These are phyloP conservation scores for Platanus orientalis DNA, from an alignment of 164 flowering plant species.

Conservation along the genomic window DNA sequence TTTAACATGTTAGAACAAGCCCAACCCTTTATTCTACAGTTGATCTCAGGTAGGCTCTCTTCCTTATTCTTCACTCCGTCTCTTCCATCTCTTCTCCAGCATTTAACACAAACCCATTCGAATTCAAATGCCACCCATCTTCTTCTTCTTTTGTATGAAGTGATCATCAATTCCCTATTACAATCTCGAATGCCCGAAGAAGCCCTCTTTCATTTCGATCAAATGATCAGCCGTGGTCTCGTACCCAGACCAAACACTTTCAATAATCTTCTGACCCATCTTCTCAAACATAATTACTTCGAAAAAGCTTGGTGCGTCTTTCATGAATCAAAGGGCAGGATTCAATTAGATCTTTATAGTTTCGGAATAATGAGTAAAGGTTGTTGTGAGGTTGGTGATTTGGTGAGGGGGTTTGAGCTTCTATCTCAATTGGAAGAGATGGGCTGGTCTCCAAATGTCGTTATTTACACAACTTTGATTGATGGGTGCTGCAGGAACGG, in stretches of 20 bases:
- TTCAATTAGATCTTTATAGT: constrained; percentile 44
- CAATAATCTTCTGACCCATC: constrained; percentile 34
- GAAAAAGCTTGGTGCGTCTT: constrained; percentile 46
- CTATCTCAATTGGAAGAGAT: constrained; percentile 29
- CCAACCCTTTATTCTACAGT: constrained; percentile 36
- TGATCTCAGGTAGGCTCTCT: constrained; percentile 35
- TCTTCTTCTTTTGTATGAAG: constrained; percentile 26
- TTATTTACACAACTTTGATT: constrained; percentile 63
- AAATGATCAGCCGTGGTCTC: constrained; percentile 36
- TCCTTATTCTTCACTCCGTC: constrained; percentile 26
- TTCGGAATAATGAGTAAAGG: constrained; percentile 69
- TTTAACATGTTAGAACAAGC: constrained; percentile 33
- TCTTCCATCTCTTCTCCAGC: constrained; percentile 36
- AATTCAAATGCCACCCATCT: neutral
- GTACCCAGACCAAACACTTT: constrained; percentile 35
- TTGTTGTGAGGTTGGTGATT: constrained; percentile 46
- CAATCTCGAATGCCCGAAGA: constrained; percentile 31
- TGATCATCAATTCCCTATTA: constrained; percentile 36
- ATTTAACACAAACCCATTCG: constrained; percentile 19
- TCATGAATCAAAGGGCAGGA: constrained; percentile 19
- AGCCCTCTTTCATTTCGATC: constrained; percentile 34
- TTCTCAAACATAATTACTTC: constrained; percentile 29
- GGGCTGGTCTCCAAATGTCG: constrained; percentile 51
- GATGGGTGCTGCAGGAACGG: constrained; percentile 69
- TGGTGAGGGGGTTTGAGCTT: constrained; percentile 45